Percentiles rank a stretch among this genome's conserved stretches.
These are phyloP conservation scores for Aspergillus ostianus DNA, from an alignment of 495 filamentous ascomycete genomes.

Conservation along the genomic window DNA sequence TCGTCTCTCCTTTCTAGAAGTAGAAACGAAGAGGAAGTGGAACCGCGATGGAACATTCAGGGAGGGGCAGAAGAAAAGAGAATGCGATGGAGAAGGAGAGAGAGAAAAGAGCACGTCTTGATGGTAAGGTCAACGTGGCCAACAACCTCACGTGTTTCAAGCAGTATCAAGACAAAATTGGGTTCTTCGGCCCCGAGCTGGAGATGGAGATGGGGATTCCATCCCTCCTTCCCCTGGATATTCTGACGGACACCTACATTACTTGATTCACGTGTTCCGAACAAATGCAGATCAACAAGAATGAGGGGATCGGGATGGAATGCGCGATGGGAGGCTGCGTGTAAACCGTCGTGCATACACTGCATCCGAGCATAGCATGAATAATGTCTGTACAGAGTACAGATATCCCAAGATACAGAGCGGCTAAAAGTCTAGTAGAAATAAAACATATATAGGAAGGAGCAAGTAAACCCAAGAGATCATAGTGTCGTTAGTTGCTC, in stretches of 20 bases:
- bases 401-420: too few relatives aligned
- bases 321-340: neutral
- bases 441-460: too few relatives aligned
- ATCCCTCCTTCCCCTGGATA: neutral
- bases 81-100: neutral
- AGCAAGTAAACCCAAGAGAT: too few relatives aligned
- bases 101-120: neutral
- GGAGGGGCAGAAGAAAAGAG: neutral
- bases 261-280: too few relatives aligned
- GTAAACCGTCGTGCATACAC: neutral
- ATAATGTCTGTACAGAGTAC: too few relatives aligned
- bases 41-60: too few relatives aligned
- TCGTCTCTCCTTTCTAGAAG: neutral
- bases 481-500: too few relatives aligned
- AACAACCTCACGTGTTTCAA: neutral
- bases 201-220: neutral
- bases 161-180: neutral
- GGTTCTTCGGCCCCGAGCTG: neutral
- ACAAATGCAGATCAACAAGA: too few relatives aligned
- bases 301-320: slow-evolving; percentile 4
- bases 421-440: too few relatives aligned
- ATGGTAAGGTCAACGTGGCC: too few relatives aligned
- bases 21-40: neutral
- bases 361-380: too few relatives aligned
- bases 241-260: neutral